A percentile compares a stretch with the other conserved stretches of the same genome.
These are phyloP conservation scores for Xylariales sp. DNA, from an alignment of 2,329 filamentous ascomycete species.

Conservation along the genomic window DNA sequence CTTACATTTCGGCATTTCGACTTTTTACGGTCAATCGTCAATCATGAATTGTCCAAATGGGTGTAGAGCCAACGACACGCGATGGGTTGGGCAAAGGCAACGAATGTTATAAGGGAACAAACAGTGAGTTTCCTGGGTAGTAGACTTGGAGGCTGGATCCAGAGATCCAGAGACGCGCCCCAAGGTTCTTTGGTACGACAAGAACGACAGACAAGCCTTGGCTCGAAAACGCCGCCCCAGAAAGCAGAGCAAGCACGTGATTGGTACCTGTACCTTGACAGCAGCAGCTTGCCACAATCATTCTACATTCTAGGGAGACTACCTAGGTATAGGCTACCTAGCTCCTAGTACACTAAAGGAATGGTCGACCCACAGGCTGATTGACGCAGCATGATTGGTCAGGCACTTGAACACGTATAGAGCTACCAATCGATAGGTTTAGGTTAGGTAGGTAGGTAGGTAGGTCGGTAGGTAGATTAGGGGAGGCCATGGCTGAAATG, in stretches of 20 bases:
- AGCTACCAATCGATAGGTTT: constrained; percentile 8
- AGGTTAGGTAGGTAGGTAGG: background rate
- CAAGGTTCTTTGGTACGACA: background rate
- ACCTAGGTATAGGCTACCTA: background rate
- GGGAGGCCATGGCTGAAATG: too few species aligned
- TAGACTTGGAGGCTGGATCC: constrained; percentile 9
- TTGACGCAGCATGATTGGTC: constrained; percentile 19
- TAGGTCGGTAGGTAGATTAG: background rate
- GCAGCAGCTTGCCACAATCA: background rate
- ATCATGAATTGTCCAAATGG: constrained; percentile 16
- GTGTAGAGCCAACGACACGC: background rate
- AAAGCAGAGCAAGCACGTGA: background rate
- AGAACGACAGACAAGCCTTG: too few species aligned
- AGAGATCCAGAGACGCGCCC: constrained; percentile 14
- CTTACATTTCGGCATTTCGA: constrained; percentile 86
- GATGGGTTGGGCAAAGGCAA: background rate
- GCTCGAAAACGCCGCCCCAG: background rate
- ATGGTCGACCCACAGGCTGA: constrained; percentile 4
- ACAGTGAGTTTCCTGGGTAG: constrained; percentile 4
- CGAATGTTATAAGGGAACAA: constrained; percentile 10
- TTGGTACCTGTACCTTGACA: background rate
- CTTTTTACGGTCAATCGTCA: constrained; percentile 1
- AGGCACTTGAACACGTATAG: constrained; percentile 36
- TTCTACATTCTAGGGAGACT: too few species aligned
- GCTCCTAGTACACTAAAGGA: background rate